Conservation (phyloP, 1,284 basidiomycete genomes). For the Earliella scabrosa region DNA sequence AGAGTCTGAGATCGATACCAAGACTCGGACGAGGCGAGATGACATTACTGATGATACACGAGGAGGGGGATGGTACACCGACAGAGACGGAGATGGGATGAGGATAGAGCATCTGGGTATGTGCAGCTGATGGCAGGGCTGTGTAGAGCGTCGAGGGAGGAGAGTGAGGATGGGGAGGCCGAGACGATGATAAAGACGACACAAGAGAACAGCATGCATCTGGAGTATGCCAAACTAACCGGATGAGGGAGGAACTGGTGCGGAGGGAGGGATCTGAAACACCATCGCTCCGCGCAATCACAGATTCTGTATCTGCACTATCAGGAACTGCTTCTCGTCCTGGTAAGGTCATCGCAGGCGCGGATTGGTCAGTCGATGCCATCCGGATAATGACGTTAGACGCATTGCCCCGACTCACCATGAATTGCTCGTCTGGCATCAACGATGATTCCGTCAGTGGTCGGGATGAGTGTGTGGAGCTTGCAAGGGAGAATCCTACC, state of each 20-base stretch:
- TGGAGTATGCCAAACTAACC: constrained; percentile 10
- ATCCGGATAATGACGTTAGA: background rate
- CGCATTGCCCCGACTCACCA: constrained; percentile 46
- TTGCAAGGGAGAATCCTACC: constrained; percentile 49
- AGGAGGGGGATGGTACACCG: constrained; percentile 21
- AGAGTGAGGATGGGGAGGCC: background rate
- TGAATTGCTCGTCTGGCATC: constrained; percentile 88
- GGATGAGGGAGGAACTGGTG: background rate
- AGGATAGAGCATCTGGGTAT: constrained; percentile 11
- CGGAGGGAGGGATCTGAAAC: background rate
- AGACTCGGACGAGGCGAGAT: background rate
- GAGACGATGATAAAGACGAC: background rate
- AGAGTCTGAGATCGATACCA: constrained; percentile 2
- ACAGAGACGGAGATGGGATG: constrained; percentile 7
- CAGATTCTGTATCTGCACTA: constrained; percentile 85
- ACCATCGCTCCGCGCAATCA: constrained; percentile 39
- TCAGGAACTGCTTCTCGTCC: constrained; percentile 97
- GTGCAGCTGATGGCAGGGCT: background rate
- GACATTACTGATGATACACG: constrained; percentile 25
- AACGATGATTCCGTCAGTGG: constrained; percentile 1
- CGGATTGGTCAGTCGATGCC: background rate
- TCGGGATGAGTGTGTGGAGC: background rate
- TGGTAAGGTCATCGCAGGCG: constrained; percentile 31
- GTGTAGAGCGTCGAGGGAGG: background rate
- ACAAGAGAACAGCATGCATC: constrained; percentile 4